Base-by-base conservation (phyloP, 345 rosid species). In the Ricinus communis region DNA sequence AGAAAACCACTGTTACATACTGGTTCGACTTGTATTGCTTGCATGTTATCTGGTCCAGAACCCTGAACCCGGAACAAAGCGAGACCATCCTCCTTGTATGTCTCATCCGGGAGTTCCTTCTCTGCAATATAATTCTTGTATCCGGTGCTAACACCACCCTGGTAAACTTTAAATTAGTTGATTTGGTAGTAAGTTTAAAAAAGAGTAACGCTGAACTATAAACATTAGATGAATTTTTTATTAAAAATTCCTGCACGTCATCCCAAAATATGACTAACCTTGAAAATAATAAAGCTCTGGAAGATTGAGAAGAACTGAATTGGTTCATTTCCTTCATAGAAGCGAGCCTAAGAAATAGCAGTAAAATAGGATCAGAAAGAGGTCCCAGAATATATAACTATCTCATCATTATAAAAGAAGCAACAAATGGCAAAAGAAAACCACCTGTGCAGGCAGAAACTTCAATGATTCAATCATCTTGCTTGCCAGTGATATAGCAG, bases 11-110 rank as follows among this genome's bases (percentile, higher is more conserved):
- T 33, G 4, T 8, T n/a, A 75, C 90, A 51, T 91, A 96, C 99
- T 8, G 96, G 79, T 63, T 96, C 95, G 73, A 93, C 94, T 90
- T 96, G 99, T 79, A 96, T 83, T 55, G 98, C 91, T 88, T 96
- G 99, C 99, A 96, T 93, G 77, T 90, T 86, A 71, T 96, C 97
- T 41, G 99, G 99, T 83, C 98, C 99, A 80, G 96, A 84, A 62
- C 99, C 99, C 81, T 96, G 97, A 73, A 93, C 77, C 59, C 91
- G 86, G 79, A 96, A 96, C 62, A 96, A 65, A 18, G 99, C 99
- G 75, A 88, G 46, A 67, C 95, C 91, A 64, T 91, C 91, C 76
- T 89, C 91, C 19, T 77, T 77, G 64, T 91, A 93, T 31, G 97
- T 96, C 55, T 79, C 93, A 76, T 93, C 95, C 13, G 90, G 88